A percentile compares a stretch with the other conserved stretches of the same genome.
Conservation (phyloP, 768 basidiomycete species). For the Bullera alba region DNA sequence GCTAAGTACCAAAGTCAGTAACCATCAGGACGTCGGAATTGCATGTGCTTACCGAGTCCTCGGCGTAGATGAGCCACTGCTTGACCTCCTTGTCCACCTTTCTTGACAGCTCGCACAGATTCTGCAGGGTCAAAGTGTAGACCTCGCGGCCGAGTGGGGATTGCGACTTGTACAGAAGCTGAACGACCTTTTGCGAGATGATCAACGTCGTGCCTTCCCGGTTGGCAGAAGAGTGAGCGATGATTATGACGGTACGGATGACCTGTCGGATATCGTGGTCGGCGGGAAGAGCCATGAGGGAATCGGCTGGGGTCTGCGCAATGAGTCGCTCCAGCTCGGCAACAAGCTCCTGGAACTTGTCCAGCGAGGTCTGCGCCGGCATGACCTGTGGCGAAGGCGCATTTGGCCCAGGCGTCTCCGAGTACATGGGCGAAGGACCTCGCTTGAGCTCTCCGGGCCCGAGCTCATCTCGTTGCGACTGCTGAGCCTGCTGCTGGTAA, state of each 20-base stretch:
- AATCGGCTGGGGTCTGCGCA: constrained; percentile 63
- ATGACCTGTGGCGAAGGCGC: constrained; percentile 20
- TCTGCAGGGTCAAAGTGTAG: constrained; percentile 80
- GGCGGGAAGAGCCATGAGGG: constrained; percentile 63
- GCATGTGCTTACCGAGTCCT: constrained; percentile 71
- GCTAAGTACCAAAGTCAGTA: constrained; percentile 50
- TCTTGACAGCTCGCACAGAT: constrained; percentile 78
- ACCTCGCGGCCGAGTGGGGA: constrained; percentile 84
- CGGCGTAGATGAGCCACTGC: constrained; percentile 90
- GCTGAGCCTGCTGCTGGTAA: constrained; percentile 14
- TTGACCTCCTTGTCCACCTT: constrained; percentile 95
- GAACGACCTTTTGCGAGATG: constrained; percentile 95
- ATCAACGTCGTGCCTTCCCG: constrained; percentile 77
- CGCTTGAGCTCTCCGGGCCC: constrained; percentile 30
- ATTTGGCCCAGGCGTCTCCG: constrained; percentile 11
- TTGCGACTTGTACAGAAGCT: constrained; percentile 82
- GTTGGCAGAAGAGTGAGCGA: constrained; percentile 72
- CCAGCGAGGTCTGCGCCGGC: constrained; percentile 74
- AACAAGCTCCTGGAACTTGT: constrained; percentile 62
- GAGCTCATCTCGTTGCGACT: constrained; percentile 11
- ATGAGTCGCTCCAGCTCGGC: constrained; percentile 74
- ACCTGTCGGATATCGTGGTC: constrained; percentile 81
- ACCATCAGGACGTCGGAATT: background rate
- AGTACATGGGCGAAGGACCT: constrained; percentile 18
- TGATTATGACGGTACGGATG: constrained; percentile 70